Evolutionary conservation across 306 rosid species (phyloP), one percentile per base, ranked within the genome.

Genomic region (Inga oerstediana): DNA sequence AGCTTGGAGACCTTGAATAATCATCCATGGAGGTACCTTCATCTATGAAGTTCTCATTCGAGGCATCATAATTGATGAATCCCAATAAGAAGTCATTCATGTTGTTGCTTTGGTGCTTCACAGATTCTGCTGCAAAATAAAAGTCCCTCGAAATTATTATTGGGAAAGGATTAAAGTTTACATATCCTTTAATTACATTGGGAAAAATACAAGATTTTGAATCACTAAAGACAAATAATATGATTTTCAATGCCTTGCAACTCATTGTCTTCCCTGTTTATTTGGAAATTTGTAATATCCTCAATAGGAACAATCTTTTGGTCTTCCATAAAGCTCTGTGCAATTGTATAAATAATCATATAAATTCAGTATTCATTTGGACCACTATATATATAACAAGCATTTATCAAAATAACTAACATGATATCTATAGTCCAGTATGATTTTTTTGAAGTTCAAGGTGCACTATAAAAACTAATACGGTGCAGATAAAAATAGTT

Each of bases 261-360:
- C 49, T 84, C 90, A 64, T 83, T 80, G 49, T 86, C 89, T 48
- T 89, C 90, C 75, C 83, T 88, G 56, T 37, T 83, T 39, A 75
- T 74, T 73, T 80, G 97, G 80, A 87, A 91, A 84, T 85, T 76
- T 61, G 95, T 82, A 74, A 91, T 88, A 75, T 88, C 88, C 81
- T 93, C 91, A 20, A 91, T 84, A 7, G 97, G 93, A 58, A 93
- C 88, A 78, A 92, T 61, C 87, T 91, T 93, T 78, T 84, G 94
- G 52, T 93, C 94, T 79, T 91, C 98, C 84, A 77, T 76, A 76
- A 88, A 92, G 84, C 65, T 89, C 98, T 95, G 87, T 77, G 71
- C 79, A 85, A 74, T 70, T 51, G 39, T 3, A 15, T 17, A 83
- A 72, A 61, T 19, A 84, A 64, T 72, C 20, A n/a, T 7, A 72